phyloP scores from a whole-genome alignment of 306 rosid species.

The Castanospermum australe region DNA sequence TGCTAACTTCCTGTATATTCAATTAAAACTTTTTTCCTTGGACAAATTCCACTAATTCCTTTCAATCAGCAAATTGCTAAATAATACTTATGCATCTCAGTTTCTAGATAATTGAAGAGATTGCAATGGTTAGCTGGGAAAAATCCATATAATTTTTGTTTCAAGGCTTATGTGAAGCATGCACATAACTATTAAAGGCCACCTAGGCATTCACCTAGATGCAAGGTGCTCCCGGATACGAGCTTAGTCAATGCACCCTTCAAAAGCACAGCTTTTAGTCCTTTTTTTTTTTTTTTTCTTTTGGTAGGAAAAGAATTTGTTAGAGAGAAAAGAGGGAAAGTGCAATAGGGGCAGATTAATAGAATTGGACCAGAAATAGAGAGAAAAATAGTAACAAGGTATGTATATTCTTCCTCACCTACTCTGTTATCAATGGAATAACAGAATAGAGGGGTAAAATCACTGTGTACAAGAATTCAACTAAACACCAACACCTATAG shows the following conservation, averaged over 20 bases:
- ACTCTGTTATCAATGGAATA: too few relatives aligned
- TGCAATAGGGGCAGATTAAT: too few relatives aligned
- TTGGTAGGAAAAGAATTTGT: too few relatives aligned
- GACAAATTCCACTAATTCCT: slow-evolving; percentile 3
- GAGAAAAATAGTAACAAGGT: too few relatives aligned
- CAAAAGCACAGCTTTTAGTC: neutral
- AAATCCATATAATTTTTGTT: neutral
- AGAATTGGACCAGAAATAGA: too few relatives aligned
- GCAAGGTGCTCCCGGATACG: neutral
- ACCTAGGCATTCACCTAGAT: neutral
- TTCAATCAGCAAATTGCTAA: neutral
- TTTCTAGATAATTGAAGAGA: neutral
- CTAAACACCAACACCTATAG: too few relatives aligned
- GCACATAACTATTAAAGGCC: neutral
- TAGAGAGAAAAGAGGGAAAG: too few relatives aligned
- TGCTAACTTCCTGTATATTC: slow-evolving; percentile 19
- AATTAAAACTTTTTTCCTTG: neutral
- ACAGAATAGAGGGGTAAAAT: too few relatives aligned
- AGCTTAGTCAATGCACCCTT: neutral
- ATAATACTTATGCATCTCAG: neutral
- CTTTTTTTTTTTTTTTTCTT: too few relatives aligned
- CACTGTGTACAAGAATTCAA: too few relatives aligned
- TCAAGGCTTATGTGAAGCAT: neutral
- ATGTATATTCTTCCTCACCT: too few relatives aligned
- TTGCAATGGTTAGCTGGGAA: neutral